Evolutionary conservation across 306 rosid genomes (phyloP), one percentile per base, ranked within the genome.

Genomic region (Cucurbita argyrosperma): DNA sequence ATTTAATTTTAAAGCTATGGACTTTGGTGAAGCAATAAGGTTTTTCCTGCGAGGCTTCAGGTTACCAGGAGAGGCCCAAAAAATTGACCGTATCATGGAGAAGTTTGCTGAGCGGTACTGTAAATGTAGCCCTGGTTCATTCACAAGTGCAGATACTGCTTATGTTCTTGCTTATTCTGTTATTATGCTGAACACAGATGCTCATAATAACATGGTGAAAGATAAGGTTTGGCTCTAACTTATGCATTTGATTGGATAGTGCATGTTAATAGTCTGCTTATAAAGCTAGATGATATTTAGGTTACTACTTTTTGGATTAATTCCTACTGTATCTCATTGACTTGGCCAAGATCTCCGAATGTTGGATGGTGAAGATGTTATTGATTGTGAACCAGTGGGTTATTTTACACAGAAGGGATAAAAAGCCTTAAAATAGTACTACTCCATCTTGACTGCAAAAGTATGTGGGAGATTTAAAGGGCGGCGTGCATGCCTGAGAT

Each of bases 71-170:
- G 99, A 95, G 83, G 99, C 99, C 75, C 99, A 95, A 78, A 95
- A 95, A 85, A 95, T 95, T 56, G 99, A 95, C 79, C 99, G 97
- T 71, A 95, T 95, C 77, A 95, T 95, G 99, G 99, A 95, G 96
- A 95, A 95, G 89, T 91, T 95, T 88, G 99, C 99, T n/a, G 99
- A 95, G 84, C 97, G 99, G 60, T 95, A 85, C 81, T 95, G 99
- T 83, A 95, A 91, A 91, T 91, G 96, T 87, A 95, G 78, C 70
- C 96, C 97, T 35, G 90, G 84, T 90, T 89, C 96, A 59, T 95
- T 95, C 81, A 84, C 96, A 74, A 91, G 99, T 85, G 99, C 99
- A 65, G 99, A 95, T 77, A 95, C 99, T 64, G 99, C 99, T 75
- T 95, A 95, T 63, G 96, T 95, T 77, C 97, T 95, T 74, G 99